These are phyloP conservation scores for Vigna hirtella DNA, from an alignment of 306 rosid genomes.

Conservation along the genomic window DNA sequence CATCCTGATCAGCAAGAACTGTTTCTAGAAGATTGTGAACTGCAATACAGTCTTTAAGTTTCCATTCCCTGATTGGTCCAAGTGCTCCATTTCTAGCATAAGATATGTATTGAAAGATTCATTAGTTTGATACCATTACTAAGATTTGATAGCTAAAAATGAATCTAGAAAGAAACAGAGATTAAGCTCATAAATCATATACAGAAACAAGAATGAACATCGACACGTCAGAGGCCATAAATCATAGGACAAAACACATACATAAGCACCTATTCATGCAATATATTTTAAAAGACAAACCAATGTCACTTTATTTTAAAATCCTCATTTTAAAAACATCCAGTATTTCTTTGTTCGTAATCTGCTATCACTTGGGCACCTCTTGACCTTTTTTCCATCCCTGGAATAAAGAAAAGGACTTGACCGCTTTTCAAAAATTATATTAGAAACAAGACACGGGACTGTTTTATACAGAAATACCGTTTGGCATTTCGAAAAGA, in stretches of 20 bases:
- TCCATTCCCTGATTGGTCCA: constrained; percentile 77
- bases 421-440: not conserved
- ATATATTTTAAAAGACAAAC: not conserved
- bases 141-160: not conserved
- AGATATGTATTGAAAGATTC: constrained; percentile 35
- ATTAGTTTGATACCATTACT: not conserved
- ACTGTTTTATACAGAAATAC: not conserved
- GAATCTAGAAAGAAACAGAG: constrained; percentile 15
- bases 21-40: constrained; percentile 82
- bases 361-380: not conserved
- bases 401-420: not conserved
- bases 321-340: not conserved
- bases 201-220: constrained; percentile 8
- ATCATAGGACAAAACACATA: too few species aligned
- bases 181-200: constrained; percentile 11
- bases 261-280: not conserved
- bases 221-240: not conserved
- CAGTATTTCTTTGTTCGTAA: not conserved
- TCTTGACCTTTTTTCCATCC: not conserved
- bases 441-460: constrained; percentile 4
- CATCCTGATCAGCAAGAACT: constrained; percentile 61
- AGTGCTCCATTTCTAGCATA: constrained; percentile 71
- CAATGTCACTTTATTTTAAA: not conserved
- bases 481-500: not conserved
- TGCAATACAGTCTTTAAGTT: constrained; percentile 75